Evolutionary conservation across 2,329 filamentous ascomycete species (phyloP).

Genomic region (Nigrospora osmanthi): DNA sequence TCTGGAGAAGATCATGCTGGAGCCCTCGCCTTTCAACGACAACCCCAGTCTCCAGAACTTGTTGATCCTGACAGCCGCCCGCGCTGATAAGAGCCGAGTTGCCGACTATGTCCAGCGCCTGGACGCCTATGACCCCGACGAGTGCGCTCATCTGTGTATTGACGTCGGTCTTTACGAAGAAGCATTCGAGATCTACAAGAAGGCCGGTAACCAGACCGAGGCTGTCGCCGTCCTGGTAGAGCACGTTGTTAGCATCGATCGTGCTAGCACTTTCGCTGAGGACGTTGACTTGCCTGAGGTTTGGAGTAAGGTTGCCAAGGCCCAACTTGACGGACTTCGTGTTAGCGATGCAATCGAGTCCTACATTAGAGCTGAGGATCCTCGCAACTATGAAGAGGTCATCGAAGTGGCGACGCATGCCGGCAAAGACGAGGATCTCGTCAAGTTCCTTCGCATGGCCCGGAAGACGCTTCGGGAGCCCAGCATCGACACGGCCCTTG

Average conservation of each 20-base stretch:
- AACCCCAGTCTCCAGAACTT: constrained; percentile 95
- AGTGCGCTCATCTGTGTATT: constrained; percentile 89
- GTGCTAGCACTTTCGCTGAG: constrained; percentile 91
- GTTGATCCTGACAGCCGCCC: constrained; percentile 90
- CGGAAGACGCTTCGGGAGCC: constrained; percentile 94
- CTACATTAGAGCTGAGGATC: constrained; percentile 91
- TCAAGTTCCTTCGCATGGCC: constrained; percentile 95
- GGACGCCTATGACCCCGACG: constrained; percentile 80
- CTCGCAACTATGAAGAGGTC: constrained; percentile 89
- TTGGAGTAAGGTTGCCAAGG: constrained; percentile 98
- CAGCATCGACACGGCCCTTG: constrained; percentile 85
- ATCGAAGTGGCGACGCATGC: constrained; percentile 93
- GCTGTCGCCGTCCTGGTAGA: constrained; percentile 92
- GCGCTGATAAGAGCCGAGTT: constrained; percentile 89
- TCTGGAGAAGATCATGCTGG: constrained; percentile 98
- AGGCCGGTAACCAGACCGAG: constrained; percentile 79
- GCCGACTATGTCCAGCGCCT: constrained; percentile 96
- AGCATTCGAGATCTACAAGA: constrained; percentile 98
- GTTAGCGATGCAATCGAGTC: constrained; percentile 91
- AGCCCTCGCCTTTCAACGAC: constrained; percentile 97
- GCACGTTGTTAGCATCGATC: constrained; percentile 95
- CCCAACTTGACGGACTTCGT: constrained; percentile 90
- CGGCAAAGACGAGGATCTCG: constrained; percentile 93
- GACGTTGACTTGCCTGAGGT: constrained; percentile 90
- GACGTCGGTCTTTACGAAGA: constrained; percentile 93